Base-by-base conservation (phyloP, 805 yeast species). In the Zygoascus bituminiphila region DNA sequence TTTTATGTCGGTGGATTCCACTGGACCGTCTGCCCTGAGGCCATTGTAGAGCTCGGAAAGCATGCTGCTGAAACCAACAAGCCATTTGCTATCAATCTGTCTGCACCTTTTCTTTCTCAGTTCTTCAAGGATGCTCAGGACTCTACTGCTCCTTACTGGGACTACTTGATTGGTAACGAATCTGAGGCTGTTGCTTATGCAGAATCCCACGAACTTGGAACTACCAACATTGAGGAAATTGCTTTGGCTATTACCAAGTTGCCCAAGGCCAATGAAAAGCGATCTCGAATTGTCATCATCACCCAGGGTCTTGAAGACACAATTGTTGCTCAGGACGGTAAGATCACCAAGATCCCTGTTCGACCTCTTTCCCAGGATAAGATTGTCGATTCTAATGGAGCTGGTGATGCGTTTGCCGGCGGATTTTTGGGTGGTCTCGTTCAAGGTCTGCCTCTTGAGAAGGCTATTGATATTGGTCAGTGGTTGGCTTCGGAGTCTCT, bases 1-100 rank as follows among this genome's bases (percentile, higher is more conserved):
- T 93, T 72, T 76, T 93, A 93, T 78, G 84, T 93, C 64, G 98
- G 98, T 62, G 99, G 99, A n/a, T 93, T 82, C 87, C 99, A 93
- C 70, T 77, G 93, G 71, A 93, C 99, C 50, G 99, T 93, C 50
- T 86, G 95, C 57, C 96, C 96, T 56, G 95, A 83, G 51, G 97
- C 98, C 49, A 93, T 93, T 62, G 74, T 77, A 58, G 80, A 82
- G 51, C 76, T 93, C 60, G 98, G 96, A 58, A 77, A 88, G 70
- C 96, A 93, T 65, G 97, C 98, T 56, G 84, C 93, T 53, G 84
- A 74, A 52, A 76, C 71, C 62, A 80, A 83, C 76, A 87, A 87
- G 73, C 75, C 79, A 51, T 84, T 88, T 62, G 75, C 81, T 48
- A 69, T 93, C 69, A 93, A 93, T 79, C 75, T 93, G 68, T 82